Base-by-base conservation (phyloP, 768 basidiomycete genomes). In the Lactifluus pinguis region DNA sequence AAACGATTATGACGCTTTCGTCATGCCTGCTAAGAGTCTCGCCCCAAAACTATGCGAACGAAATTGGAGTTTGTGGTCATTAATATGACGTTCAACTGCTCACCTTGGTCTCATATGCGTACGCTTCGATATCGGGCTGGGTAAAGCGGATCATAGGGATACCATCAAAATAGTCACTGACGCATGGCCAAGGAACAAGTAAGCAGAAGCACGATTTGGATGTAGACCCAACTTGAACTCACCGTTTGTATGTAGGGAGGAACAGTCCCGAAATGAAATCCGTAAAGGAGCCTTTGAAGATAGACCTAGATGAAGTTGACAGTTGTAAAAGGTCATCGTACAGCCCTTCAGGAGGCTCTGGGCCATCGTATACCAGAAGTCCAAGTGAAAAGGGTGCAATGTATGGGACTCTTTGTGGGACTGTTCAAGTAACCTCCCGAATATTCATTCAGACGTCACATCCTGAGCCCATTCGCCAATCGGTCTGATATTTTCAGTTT, bases 321-420 rank as follows among this genome's bases (percentile, higher is more conserved):
- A 80, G 73, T 1, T 70, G 68, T 21, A 80, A 60, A 61, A 81
- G 79, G 5, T 70, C 73, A 51, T 81, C 78, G 58, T 80, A 82
- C 7, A 79, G 72, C 17, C 77, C 78, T 1, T 66, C 48, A 0
- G 79, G 79, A 1, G 74, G 75, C 0, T 63, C 72, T 15, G 82
- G 82, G 0, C 66, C 80, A 63, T 85, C 79, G 64, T 85, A 84
- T 68, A 84, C 85, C n/a, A 84, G 29, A 15, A 11, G 25, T 10
- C n/a, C n/a, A 42, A 42, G 14, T 42, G 41, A 42, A 42, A 17
- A 5, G 41, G 41, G n/a, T n/a, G n/a, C n/a, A 39, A 39, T 39
- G 14, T 11, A 25, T 25, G 25, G 25, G 25, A 25, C 25, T 25
- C 25, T 25, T 25, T 1, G 39, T 39, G 39, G 39, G 39, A 39